Evolutionary conservation across 768 basidiomycete genomes (phyloP), one percentile per base, ranked within the genome.

Genomic region (Daedalea quercina): DNA sequence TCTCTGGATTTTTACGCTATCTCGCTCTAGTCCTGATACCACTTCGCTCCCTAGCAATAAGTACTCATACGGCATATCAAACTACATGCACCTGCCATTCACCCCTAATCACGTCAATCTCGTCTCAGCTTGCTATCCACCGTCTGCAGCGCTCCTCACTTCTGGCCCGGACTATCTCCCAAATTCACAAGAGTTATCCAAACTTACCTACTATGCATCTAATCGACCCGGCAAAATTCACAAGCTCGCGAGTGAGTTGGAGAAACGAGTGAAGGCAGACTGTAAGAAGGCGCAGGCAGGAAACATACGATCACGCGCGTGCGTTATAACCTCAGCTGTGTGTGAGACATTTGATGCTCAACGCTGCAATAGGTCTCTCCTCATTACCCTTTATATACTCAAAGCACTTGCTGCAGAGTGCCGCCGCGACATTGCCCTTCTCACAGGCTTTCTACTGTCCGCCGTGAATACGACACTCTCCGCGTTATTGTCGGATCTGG

Each of bases 371-470:
- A 92, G 90, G 17, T 79, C 82, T 23, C 80, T 96, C 31, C 76
- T 95, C 26, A 85, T 95, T 51, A 87, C 92, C 1, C 76, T 96
- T 44, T 77, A 85, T 22, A 89, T 95, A 54, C 77, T 93, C 61
- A 84, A 85, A 54, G 77, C 90, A 22, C 73, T 96, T 46, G 84
- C 90, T 4, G 84, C 83, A 46, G 94, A 95, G 73, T 96, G 94
- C 65, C 80, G 89, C 55, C 78, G 85, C 48, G 91, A 94, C 65
- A 82, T 92, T 42, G 76, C 82, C 25, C 78, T 90, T 37, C 73
- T 92, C 51, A 85, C 90, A 0, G 74, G 84, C 1, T 76, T 84
- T 6, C 75, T 94, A 24, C 72, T 91, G 45, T 72, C 81, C 15
- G 82, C 82, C 24, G 75, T 91, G 28, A 81, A 81, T 52, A 70